Base-by-base conservation (phyloP, 1,284 basidiomycete species). In the Tylopilus sp. region DNA sequence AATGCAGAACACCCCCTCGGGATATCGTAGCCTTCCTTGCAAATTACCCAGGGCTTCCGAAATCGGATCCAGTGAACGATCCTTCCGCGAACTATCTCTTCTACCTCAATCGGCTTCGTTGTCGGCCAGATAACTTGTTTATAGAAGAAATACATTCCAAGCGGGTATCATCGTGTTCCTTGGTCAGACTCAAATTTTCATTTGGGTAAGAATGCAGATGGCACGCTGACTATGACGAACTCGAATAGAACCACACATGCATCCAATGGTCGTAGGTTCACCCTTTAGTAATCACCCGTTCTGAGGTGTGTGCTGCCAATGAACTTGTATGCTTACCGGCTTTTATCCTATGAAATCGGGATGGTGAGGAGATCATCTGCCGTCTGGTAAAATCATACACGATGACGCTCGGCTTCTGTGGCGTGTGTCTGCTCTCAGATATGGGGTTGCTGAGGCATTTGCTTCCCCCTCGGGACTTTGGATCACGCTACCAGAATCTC, bases 401-500 rank as follows among this genome's bases (percentile, higher is more conserved):
- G 52, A 76, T 86, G 50, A 86, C 87, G 82, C 75, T 87, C 9
- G 82, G 84, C 59, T 88, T 88, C 66, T 87, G 84, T 59, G 85
- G 84, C 21, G 85, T 88, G 81, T 71, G 71, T 30, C 73, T 86
- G 13, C 63, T 78, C 41, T 57, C 65, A 18, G 75, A 81, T 40
- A 79, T 80, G 1, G 84, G 84, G 2, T 70, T 81, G n/a, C 53
- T 82, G 28, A 73, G 70, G 46, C 77, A 77, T 46, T 67, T 68
- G 31, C 16, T 44, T 13, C 42, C 29, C 21, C 53, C 60, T 44
- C 64, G 68, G 40, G 73, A 79, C 55, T 81, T 74, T 58, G 60
- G 53, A 39, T 56, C 73, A 15, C 74, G 81, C 48, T 87, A 85
- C 59, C 62, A 63, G 41, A 88, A 91, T 62, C 79, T 91, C 44